These are phyloP conservation scores for Cercospora berteroae DNA, from an alignment of 2,329 filamentous ascomycete species.

Conservation along the genomic window DNA sequence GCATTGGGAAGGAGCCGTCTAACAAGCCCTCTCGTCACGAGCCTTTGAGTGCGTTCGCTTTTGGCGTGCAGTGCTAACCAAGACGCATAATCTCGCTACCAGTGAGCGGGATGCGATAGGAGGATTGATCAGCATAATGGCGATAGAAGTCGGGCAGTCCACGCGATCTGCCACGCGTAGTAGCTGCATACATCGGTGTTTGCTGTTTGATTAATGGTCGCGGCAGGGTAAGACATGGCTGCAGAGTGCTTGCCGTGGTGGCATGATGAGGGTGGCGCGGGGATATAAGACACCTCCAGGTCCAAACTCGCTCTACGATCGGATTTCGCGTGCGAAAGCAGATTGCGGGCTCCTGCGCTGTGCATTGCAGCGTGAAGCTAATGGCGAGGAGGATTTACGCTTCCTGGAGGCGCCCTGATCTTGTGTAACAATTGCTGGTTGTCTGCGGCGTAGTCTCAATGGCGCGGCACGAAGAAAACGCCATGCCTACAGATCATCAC, in stretches of 20 bases:
- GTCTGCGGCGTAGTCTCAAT: not conserved
- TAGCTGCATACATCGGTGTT: conserved; percentile 7
- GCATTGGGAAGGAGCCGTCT: not conserved
- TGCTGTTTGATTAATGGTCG: conserved; percentile 1
- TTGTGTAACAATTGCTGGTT: not conserved
- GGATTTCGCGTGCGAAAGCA: not conserved
- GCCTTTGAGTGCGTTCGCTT: not conserved
- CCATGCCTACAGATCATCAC: not conserved
- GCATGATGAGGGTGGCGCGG: not conserved
- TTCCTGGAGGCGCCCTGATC: not conserved
- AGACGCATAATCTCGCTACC: not conserved
- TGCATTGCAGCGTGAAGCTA: not conserved
- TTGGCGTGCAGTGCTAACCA: not conserved
- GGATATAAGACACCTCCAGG: not conserved
- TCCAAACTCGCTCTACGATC: not conserved
- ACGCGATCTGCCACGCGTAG: not conserved
- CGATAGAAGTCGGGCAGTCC: not conserved
- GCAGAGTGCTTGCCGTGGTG: not conserved
- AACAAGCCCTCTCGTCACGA: not conserved
- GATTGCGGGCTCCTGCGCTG: not conserved
- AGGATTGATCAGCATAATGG: not conserved
- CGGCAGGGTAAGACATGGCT: not conserved
- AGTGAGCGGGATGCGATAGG: not conserved
- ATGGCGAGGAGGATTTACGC: not conserved
- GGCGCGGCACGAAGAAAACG: not conserved